Conservation (phyloP, 2,329 filamentous ascomycete species). For the Fusarium dimerum region DNA sequence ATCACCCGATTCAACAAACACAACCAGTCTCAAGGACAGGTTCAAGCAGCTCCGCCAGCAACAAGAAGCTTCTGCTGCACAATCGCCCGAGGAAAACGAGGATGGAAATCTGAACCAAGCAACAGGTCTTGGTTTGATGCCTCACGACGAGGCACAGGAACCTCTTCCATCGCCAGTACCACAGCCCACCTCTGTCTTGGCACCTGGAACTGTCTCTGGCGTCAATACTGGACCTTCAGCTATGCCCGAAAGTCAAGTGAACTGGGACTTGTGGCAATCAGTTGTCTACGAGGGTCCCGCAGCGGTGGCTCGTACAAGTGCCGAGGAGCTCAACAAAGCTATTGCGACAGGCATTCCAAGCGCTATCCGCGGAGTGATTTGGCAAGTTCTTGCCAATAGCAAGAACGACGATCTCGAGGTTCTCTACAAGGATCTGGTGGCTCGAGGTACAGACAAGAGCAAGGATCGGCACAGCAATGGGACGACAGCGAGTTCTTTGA, state of each 20-base stretch:
- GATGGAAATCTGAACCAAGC: constrained; percentile 49
- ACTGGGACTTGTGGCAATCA: constrained; percentile 98
- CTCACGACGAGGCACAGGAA: constrained; percentile 28
- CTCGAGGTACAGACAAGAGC: constrained; percentile 80
- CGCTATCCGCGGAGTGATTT: constrained; percentile 95
- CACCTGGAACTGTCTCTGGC: constrained; percentile 84
- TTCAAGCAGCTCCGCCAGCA: constrained; percentile 77
- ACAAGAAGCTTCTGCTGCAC: constrained; percentile 61
- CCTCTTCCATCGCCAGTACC: constrained; percentile 54
- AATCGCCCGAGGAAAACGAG: constrained; percentile 47
- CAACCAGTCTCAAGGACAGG: constrained; percentile 71
- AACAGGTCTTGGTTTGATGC: constrained; percentile 23
- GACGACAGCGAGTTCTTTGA: constrained; percentile 51
- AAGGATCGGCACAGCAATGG: constrained; percentile 61
- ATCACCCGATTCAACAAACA: constrained; percentile 48
- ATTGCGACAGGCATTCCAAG: constrained; percentile 93
- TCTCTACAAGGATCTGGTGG: constrained; percentile 81
- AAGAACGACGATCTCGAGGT: constrained; percentile 88
- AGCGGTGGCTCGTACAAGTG: constrained; percentile 82
- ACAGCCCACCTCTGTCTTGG: constrained; percentile 67
- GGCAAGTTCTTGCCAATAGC: constrained; percentile 95
- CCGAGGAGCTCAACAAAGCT: constrained; percentile 85
- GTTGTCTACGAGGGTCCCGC: constrained; percentile 93
- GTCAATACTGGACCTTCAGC: constrained; percentile 75
- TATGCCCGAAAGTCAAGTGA: constrained; percentile 73